Conservation (phyloP, 2,329 filamentous ascomycete genomes). For the Dactylellina leptospora region DNA sequence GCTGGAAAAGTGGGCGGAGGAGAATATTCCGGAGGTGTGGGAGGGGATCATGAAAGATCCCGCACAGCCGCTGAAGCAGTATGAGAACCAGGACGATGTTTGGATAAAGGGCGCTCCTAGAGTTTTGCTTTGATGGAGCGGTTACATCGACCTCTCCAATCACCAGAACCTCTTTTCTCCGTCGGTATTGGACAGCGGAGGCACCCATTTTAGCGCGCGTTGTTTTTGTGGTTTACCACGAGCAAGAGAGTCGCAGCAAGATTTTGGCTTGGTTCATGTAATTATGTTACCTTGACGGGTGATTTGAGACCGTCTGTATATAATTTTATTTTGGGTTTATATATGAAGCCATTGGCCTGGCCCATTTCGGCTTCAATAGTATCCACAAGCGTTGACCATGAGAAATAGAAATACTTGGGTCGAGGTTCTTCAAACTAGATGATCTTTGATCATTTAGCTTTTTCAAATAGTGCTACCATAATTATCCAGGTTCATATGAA, state of each 20-base stretch:
- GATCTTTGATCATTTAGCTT: no score
- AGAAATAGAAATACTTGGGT: no score
- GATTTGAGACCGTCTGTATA: no score
- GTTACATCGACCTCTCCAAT: background rate
- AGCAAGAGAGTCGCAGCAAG: background rate
- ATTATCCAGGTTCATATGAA: no score
- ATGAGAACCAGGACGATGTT: constrained; percentile 27
- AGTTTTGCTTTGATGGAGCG: constrained; percentile 10
- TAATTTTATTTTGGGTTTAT: no score
- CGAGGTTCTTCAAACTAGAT: no score
- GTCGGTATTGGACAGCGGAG: background rate
- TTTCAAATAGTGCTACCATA: no score
- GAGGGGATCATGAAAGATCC: constrained; percentile 66
- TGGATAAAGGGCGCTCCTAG: constrained; percentile 35
- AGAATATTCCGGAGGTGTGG: constrained; percentile 76
- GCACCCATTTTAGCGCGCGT: background rate
- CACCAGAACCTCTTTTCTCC: background rate
- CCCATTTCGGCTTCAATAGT: no score
- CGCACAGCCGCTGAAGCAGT: constrained; percentile 32
- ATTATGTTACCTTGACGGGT: no score
- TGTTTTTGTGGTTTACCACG: background rate
- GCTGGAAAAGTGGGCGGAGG: constrained; percentile 77
- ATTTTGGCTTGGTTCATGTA: no score
- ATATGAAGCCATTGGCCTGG: no score
- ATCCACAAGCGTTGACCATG: no score